Evolutionary conservation across 108 stramenopile genomes (phyloP).

Genomic region (Licmophora abbreviata): DNA sequence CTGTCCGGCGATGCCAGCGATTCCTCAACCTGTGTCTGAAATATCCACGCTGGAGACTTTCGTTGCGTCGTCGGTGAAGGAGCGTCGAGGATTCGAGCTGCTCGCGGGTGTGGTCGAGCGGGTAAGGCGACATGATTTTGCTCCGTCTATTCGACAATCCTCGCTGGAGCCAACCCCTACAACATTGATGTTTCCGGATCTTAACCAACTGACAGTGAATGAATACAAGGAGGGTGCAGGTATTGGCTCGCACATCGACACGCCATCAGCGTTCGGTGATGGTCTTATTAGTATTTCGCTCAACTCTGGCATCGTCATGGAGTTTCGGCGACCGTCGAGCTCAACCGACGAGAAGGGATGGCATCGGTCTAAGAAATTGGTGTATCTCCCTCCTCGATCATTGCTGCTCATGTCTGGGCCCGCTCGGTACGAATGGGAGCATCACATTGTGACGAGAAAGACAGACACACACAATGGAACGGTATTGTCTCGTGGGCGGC

Average conservation of each 20-base stretch:
- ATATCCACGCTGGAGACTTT: slow-evolving; percentile 23
- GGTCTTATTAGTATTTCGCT: slow-evolving; percentile 73
- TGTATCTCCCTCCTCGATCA: slow-evolving; percentile 69
- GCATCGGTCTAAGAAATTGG: slow-evolving; percentile 35
- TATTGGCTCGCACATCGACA: slow-evolving; percentile 86
- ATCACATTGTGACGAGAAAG: slow-evolving; percentile 76
- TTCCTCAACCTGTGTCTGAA: slow-evolving; percentile 17
- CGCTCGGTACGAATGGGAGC: slow-evolving; percentile 81
- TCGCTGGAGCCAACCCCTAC: not conserved
- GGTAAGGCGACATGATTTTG: slow-evolving; percentile 35
- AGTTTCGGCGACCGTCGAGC: too few species aligned
- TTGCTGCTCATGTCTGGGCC: slow-evolving; percentile 65
- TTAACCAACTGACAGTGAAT: slow-evolving; percentile 85
- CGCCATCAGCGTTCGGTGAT: slow-evolving; percentile 80
- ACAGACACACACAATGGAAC: slow-evolving; percentile 72
- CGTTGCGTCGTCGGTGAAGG: slow-evolving; percentile 16
- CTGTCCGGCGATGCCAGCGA: slow-evolving; percentile 49
- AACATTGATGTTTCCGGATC: slow-evolving; percentile 18
- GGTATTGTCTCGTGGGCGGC: slow-evolving; percentile 48
- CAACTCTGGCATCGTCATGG: slow-evolving; percentile 79
- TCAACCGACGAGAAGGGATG: slow-evolving; percentile 18
- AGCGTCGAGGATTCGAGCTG: slow-evolving; percentile 65
- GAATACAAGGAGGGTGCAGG: slow-evolving; percentile 79
- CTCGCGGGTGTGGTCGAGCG: slow-evolving; percentile 63
- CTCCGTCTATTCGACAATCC: not conserved